phyloP scores from a whole-genome alignment of 257 asterid species.

The Verbena officinalis region DNA sequence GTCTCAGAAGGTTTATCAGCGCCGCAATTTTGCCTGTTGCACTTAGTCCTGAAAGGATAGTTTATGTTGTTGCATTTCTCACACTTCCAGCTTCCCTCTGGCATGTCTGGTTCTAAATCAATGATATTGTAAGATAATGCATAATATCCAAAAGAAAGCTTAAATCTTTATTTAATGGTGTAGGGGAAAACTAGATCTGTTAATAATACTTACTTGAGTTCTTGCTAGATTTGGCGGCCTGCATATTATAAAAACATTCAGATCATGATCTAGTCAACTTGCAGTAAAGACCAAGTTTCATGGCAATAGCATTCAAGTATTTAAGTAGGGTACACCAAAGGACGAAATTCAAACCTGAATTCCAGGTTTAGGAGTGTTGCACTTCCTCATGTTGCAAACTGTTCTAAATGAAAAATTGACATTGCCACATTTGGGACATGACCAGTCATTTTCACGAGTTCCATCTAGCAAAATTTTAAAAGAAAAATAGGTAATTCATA shows the following conservation, averaged over 20 bases:
- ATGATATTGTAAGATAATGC: background rate
- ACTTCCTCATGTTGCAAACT: constrained; percentile 82
- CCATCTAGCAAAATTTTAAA: constrained; percentile 49
- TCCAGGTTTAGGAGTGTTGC: constrained; percentile 82
- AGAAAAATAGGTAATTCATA: background rate
- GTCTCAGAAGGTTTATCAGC: constrained; percentile 72
- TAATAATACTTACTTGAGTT: constrained; percentile 54
- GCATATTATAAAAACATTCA: constrained; percentile 26
- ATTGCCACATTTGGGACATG: constrained; percentile 78
- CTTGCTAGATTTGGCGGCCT: constrained; percentile 62
- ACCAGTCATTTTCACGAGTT: constrained; percentile 77
- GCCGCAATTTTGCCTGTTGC: constrained; percentile 82
- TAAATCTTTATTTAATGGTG: background rate
- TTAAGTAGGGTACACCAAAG: background rate
- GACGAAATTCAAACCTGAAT: constrained; percentile 53
- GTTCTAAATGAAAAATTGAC: constrained; percentile 75
- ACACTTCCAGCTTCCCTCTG: constrained; percentile 88
- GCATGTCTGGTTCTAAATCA: constrained; percentile 59
- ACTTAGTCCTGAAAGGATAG: constrained; percentile 78
- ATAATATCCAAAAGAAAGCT: background rate
- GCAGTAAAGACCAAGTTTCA: background rate
- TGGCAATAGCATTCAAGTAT: background rate
- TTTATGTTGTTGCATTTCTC: constrained; percentile 81
- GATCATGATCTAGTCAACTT: constrained; percentile 9
- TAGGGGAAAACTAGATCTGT: background rate